Base-by-base conservation (phyloP, 768 basidiomycete genomes). In the Leccinum rimulosum region DNA sequence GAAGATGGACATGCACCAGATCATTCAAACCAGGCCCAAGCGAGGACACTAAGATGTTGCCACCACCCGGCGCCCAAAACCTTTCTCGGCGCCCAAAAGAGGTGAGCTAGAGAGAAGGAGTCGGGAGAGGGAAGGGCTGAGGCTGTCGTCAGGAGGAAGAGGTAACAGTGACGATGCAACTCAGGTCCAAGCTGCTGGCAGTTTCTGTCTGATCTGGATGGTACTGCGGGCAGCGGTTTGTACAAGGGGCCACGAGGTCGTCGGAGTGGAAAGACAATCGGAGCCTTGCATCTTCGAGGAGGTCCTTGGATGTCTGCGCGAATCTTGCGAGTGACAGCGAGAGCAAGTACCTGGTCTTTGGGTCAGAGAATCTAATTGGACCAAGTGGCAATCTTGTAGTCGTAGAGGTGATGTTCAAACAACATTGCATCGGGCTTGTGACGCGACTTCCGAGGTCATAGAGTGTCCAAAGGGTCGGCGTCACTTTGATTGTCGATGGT, bases 81-180 rank as follows among this genome's bases (percentile, higher is more conserved):
- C 56, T 48, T 19, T 35, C 60, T 63, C 64, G 11, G 64, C 54
- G 56, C 64, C 64, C 56, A 55, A 22, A 22, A 22, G 56, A 58
- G 56, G 64, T 64, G 54, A 48, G n/a, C 64, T 58, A 36, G 56
- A 66, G 64, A 66, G 10, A 50, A 55, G 51, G 60, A 3, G 15
- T 53, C 25, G 19, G n/a, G 10, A 31, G 8, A 8, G 14, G 2
- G 22, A 30, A 33, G 52, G 9, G 4, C 15, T 35, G 19, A 33
- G 25, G 57, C 14, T 3, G 22, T 58, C 50, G 30, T 55, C 5
- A 30, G 15, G 15, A 53, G 22, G 55, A 19, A 27, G 25, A 25
- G 45, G 28, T 30, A 3, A 14, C 49, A 56, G 14, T 48, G 36
- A 40, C 52, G 47, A 38, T n/a, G 4, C 31, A 8, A 19, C 7